Base-by-base conservation (phyloP, 768 basidiomycete species). In the Boletus sp. region DNA sequence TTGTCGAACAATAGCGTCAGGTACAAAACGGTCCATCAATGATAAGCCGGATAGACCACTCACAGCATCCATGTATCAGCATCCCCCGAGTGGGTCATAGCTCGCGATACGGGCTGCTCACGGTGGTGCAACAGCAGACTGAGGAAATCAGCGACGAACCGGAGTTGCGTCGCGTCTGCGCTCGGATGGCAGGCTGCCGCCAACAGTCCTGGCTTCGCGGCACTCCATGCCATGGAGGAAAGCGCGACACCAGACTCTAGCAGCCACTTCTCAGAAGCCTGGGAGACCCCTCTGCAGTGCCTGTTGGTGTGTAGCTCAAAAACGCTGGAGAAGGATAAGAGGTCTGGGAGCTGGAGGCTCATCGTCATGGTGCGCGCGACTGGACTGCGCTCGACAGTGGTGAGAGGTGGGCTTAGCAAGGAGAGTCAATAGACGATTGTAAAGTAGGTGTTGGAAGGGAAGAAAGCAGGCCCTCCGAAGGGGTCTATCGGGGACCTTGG, bases 101-200 rank as follows among this genome's bases (percentile, higher is more conserved):
- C n/a, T 11, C 51, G 49, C 55, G 27, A 27, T 42, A 61, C 51
- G 7, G 67, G 58, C 25, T 73, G 67, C 19, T 66, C 63, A 23
- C 74, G 70, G 54, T 72, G 70, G 53, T 75, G 63, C 21, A 77
- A 57, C 42, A 82, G 50, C 47, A 80, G 56, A 38, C 75, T 74
- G 51, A 80, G 60, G 43, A 84, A 76, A 55, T 85, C 81, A 32
- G 77, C 73, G 47, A 80, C 68, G 34, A 83, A 70, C 32, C 74
- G 70, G 23, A 88, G 69, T 64, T 87, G 85, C 0, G 82, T 70
- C 8, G 72, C 68, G 60, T 85, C 85, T 58, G 79, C 81, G 2
- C 70, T 76, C 8, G 86, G 85, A 59, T 81, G 80, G 60, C 83
- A 84, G 2, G 84, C 73, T 2, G 82, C 74, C 1, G 81, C 82